phyloP scores from a whole-genome alignment of 176 grass and related monocot genomes.

The Pontederia paniculata region DNA sequence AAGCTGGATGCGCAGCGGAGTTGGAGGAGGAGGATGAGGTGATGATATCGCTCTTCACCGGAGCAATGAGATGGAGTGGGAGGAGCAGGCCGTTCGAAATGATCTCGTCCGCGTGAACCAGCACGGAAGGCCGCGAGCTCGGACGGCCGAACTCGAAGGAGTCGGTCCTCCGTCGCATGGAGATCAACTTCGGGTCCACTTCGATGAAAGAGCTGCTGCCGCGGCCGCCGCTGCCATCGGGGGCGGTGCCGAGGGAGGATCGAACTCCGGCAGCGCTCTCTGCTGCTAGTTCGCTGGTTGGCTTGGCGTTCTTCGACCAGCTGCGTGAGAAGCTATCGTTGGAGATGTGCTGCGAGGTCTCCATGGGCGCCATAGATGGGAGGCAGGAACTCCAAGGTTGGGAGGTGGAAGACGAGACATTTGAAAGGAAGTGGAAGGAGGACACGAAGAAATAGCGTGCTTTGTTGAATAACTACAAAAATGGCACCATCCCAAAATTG shows the following conservation, averaged over 20 bases:
- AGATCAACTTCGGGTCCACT: neutral
- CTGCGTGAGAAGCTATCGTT: conserved; percentile 41
- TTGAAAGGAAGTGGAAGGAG: no score
- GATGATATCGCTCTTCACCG: neutral
- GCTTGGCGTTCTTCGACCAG: conserved; percentile 29
- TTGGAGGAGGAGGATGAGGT: neutral
- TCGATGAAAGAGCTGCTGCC: conserved; percentile 3
- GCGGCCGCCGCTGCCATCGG: neutral
- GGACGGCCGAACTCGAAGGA: conserved; percentile 23
- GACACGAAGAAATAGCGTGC: no score
- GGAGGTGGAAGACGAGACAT: no score
- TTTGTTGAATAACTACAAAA: no score
- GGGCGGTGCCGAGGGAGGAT: neutral
- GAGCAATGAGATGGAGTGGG: conserved; percentile 15
- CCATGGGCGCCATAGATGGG: conserved; percentile 11
- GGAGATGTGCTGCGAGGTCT: conserved; percentile 6
- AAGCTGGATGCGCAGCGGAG: neutral
- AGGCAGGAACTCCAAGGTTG: neutral
- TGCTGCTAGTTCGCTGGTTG: neutral
- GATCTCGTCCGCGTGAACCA: conserved; percentile 35
- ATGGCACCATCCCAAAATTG: no score
- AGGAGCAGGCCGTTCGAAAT: conserved; percentile 41
- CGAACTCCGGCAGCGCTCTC: neutral
- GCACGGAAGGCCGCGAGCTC: neutral
- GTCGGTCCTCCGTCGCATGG: neutral